phyloP scores from a whole-genome alignment of 1,284 basidiomycete genomes.

The Trametes pubescens region DNA sequence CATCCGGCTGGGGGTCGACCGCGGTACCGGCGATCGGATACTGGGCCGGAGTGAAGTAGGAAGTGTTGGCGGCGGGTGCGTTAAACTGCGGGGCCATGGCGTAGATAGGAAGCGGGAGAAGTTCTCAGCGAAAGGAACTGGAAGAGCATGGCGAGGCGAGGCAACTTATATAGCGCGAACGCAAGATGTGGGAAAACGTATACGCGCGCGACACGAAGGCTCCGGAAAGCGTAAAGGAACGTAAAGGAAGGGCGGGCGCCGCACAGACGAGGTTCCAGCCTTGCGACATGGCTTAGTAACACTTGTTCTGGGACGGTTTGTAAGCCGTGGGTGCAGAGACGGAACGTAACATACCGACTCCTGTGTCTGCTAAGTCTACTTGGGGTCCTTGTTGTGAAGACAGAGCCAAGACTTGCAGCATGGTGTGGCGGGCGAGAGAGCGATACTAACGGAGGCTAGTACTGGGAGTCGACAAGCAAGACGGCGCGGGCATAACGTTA shows the following conservation, averaged over 20 bases:
- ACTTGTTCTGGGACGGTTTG: not conserved
- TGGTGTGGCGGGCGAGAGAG: too few relatives aligned
- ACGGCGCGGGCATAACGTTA: too few relatives aligned
- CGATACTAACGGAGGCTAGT: too few relatives aligned
- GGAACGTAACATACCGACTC: too few relatives aligned
- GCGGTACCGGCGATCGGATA: conserved; percentile 59
- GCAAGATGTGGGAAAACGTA: conserved; percentile 1
- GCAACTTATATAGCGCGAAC: not conserved
- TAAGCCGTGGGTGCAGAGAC: too few relatives aligned
- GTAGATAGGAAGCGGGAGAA: not conserved
- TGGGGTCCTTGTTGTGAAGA: too few relatives aligned
- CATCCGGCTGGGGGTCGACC: conserved; percentile 49
- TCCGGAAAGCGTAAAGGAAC: not conserved
- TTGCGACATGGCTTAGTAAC: not conserved
- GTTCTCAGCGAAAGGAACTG: not conserved
- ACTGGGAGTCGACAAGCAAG: too few relatives aligned
- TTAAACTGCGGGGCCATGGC: conserved; percentile 22
- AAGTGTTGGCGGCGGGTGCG: conserved; percentile 40
- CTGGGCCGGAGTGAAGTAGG: conserved; percentile 66
- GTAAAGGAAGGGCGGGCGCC: not conserved
- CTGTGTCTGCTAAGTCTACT: too few relatives aligned
- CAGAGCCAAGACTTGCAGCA: too few relatives aligned
- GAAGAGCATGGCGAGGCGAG: not conserved
- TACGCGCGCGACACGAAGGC: not conserved
- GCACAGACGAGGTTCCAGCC: not conserved